Evolutionary conservation across 2,329 filamentous ascomycete genomes (phyloP).

Genomic region (Aspergillus spinulosporus): DNA sequence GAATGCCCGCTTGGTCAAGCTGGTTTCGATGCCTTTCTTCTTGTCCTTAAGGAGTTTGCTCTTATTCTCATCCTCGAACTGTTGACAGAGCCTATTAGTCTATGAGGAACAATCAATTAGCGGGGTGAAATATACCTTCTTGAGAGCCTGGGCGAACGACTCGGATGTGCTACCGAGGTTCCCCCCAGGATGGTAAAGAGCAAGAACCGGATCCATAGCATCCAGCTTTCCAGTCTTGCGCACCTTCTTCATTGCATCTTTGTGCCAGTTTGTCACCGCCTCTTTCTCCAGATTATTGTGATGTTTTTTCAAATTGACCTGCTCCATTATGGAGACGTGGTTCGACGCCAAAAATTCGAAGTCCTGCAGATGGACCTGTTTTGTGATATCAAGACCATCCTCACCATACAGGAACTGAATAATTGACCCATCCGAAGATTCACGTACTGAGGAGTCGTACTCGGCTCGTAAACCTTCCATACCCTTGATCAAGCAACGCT

Average conservation of each 20-base stretch:
- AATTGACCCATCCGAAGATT: slow-evolving; percentile 81
- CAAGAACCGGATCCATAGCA: slow-evolving; percentile 72
- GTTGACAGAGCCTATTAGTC: slow-evolving; percentile 17
- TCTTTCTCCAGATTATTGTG: slow-evolving; percentile 63
- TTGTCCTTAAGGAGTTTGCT: slow-evolving; percentile 61
- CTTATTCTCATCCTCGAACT: slow-evolving; percentile 77
- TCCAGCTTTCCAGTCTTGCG: slow-evolving; percentile 69
- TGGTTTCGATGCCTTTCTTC: slow-evolving; percentile 50
- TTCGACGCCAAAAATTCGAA: slow-evolving; percentile 91
- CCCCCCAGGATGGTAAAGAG: slow-evolving; percentile 71
- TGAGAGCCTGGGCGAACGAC: slow-evolving; percentile 71
- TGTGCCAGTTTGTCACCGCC: slow-evolving; percentile 62
- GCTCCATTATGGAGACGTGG: slow-evolving; percentile 73
- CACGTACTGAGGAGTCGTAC: slow-evolving; percentile 91
- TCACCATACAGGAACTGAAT: slow-evolving; percentile 97
- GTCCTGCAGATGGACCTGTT: slow-evolving; percentile 85
- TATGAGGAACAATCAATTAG: background rate
- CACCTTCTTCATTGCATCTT: slow-evolving; percentile 73
- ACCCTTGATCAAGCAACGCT: slow-evolving; percentile 96
- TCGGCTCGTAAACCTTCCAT: slow-evolving; percentile 93
- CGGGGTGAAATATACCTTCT: slow-evolving; percentile 47
- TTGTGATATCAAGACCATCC: slow-evolving; percentile 90
- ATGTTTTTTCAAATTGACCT: slow-evolving; percentile 66
- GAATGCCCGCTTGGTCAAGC: slow-evolving; percentile 67
- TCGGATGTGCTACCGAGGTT: slow-evolving; percentile 87